phyloP scores from a whole-genome alignment of 345 rosid genomes.

The Aurinia saxatilis region DNA sequence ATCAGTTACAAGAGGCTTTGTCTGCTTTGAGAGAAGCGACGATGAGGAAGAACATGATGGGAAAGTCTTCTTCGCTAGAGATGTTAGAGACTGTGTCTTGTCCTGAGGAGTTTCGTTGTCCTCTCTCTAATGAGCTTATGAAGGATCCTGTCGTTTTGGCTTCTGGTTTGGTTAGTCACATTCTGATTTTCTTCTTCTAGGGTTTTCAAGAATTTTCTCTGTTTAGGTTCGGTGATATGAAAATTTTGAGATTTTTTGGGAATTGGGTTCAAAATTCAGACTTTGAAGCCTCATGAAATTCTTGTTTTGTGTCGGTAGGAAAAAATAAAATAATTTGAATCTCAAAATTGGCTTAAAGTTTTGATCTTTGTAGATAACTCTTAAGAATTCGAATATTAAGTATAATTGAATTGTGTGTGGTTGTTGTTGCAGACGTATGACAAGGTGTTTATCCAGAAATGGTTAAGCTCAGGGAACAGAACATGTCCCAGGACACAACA shows the following conservation, averaged over 20 bases:
- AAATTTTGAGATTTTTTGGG: background rate
- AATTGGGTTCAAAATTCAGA: no score
- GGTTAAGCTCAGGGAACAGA: conserved; percentile 75
- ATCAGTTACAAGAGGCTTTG: conserved; percentile 61
- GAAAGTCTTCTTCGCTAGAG: conserved; percentile 41
- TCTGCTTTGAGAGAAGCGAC: conserved; percentile 45
- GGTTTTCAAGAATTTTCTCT: conserved; percentile 1
- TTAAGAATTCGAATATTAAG: background rate
- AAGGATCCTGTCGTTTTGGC: conserved; percentile 87
- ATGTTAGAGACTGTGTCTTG: conserved; percentile 39
- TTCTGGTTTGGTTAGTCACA: conserved; percentile 67
- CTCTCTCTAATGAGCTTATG: conserved; percentile 84
- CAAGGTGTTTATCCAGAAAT: conserved; percentile 66
- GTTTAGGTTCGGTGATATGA: background rate
- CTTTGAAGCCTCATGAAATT: no score
- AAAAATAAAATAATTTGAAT: background rate
- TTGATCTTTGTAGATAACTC: background rate
- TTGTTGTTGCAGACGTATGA: conserved; percentile 71
- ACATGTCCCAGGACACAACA: conserved; percentile 86
- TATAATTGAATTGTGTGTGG: background rate
- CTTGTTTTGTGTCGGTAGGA: background rate
- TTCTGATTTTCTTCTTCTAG: background rate
- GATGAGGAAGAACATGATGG: conserved; percentile 31
- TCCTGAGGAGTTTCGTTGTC: conserved; percentile 83
- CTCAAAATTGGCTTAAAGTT: background rate